These are phyloP conservation scores for Beauveria caledonica DNA, from an alignment of 2,329 filamentous ascomycete genomes.

Conservation along the genomic window DNA sequence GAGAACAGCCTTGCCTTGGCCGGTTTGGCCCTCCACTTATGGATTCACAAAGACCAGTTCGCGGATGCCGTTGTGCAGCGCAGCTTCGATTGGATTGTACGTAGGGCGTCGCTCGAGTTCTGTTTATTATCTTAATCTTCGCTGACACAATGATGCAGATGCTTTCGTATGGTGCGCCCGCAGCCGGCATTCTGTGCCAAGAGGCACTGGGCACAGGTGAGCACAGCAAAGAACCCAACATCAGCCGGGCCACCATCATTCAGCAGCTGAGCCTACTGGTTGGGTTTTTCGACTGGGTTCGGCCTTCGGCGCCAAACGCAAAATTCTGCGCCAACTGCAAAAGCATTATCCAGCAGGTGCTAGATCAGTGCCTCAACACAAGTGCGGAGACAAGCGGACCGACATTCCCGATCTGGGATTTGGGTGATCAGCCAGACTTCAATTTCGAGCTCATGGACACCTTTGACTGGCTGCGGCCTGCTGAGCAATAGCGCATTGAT, in stretches of 20 bases:
- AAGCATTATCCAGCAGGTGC: conserved; percentile 39
- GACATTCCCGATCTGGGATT: conserved; percentile 27
- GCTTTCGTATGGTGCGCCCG: conserved; percentile 42
- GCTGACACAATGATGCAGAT: conserved; percentile 23
- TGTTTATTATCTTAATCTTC: neutral
- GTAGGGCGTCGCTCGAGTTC: conserved; percentile 8
- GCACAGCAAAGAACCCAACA: conserved; percentile 23
- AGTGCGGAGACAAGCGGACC: conserved; percentile 17
- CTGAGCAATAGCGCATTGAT: neutral
- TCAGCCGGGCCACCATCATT: conserved; percentile 40
- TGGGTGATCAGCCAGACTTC: conserved; percentile 22
- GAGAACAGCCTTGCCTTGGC: conserved; percentile 40
- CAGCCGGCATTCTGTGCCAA: conserved; percentile 41
- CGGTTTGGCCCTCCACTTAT: conserved; percentile 35
- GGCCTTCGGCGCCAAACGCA: conserved; percentile 38
- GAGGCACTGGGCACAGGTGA: conserved; percentile 37
- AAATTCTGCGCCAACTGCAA: conserved; percentile 39
- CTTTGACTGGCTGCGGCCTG: conserved; percentile 29
- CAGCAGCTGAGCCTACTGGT: conserved; percentile 44
- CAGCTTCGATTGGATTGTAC: conserved; percentile 43
- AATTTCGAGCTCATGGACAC: conserved; percentile 35
- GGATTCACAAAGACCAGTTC: conserved; percentile 42
- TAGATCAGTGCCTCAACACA: conserved; percentile 40
- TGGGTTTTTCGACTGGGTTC: conserved; percentile 43
- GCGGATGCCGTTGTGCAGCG: conserved; percentile 24